phyloP scores from a whole-genome alignment of 305 asterid genomes.

The Coffea humblotiana region DNA sequence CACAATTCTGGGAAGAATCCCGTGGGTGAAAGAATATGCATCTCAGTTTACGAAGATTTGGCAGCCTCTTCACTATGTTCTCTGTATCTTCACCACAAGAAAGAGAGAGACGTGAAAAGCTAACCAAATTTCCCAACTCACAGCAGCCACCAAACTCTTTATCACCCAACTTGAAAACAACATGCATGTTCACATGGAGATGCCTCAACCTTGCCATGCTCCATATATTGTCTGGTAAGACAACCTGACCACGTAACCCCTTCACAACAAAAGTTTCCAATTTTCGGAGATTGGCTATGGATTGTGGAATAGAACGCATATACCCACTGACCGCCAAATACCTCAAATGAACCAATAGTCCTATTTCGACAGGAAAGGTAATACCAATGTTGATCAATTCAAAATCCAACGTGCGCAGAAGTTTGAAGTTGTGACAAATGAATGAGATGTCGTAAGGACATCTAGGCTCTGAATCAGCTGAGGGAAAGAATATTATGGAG shows the following conservation, averaged over 20 bases:
- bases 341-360: conserved; percentile 18
- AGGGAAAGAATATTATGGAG: conserved; percentile 22
- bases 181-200: conserved; percentile 15
- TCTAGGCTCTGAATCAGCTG: conserved; percentile 1
- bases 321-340: conserved; percentile 26
- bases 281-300: conserved; percentile 23
- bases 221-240: conserved; percentile 17
- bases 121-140: conserved; percentile 14
- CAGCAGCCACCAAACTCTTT: not conserved
- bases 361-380: conserved; percentile 21
- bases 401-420: conserved; percentile 30
- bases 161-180: not conserved
- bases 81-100: conserved; percentile 8
- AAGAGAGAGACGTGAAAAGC: conserved; percentile 21
- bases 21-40: conserved; percentile 9
- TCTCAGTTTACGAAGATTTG: conserved; percentile 16
- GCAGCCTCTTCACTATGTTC: conserved; percentile 1
- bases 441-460: conserved; percentile 28
- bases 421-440: conserved; percentile 19
- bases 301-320: conserved; percentile 18
- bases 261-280: conserved; percentile 27
- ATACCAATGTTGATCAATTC: conserved; percentile 20
- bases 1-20: not conserved
- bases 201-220: conserved; percentile 9
- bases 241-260: conserved; percentile 16